These are phyloP conservation scores for Borealophlyctis nickersoniae DNA, from an alignment of 192 early-diverging fungal species.

Conservation along the genomic window DNA sequence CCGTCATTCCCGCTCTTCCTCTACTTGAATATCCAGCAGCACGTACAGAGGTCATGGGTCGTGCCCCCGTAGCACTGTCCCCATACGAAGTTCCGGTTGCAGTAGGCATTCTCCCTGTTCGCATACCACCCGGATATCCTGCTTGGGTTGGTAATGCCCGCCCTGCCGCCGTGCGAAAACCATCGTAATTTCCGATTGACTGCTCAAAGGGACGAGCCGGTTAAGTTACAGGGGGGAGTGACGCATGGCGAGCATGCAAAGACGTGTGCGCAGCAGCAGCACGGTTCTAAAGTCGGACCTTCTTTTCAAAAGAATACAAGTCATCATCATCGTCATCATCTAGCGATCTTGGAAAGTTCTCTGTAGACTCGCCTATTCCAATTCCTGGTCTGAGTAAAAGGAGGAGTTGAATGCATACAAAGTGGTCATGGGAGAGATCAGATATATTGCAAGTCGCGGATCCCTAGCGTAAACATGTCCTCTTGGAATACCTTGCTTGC, in stretches of 20 bases:
- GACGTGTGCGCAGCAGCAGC: neutral
- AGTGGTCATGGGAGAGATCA: no score
- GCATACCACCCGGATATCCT: constrained; percentile 17
- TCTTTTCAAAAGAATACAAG: constrained; percentile 56
- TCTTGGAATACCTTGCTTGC: no score
- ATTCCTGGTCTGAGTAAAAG: no score
- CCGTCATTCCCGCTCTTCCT: constrained; percentile 36
- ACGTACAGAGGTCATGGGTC: constrained; percentile 58
- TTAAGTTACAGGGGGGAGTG: neutral
- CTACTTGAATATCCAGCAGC: constrained; percentile 58
- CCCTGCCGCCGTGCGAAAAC: constrained; percentile 20
- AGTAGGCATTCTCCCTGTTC: constrained; percentile 19
- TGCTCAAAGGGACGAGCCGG: neutral
- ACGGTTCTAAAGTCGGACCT: constrained; percentile 18
- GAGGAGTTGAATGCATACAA: no score
- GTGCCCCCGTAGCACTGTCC: constrained; percentile 22
- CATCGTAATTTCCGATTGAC: constrained; percentile 1
- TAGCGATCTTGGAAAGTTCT: no score
- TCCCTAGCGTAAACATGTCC: no score
- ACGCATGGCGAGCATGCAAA: neutral
- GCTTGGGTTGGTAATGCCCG: constrained; percentile 13
- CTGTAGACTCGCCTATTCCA: no score
- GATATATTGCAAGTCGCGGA: no score
- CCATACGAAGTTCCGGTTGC: constrained; percentile 11
- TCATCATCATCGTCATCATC: constrained; percentile 44